A percentile compares a stretch with the other conserved stretches of the same genome.
Conservation (phyloP, 2,329 filamentous ascomycete genomes). For the Tolypocladium ovalisporum region DNA sequence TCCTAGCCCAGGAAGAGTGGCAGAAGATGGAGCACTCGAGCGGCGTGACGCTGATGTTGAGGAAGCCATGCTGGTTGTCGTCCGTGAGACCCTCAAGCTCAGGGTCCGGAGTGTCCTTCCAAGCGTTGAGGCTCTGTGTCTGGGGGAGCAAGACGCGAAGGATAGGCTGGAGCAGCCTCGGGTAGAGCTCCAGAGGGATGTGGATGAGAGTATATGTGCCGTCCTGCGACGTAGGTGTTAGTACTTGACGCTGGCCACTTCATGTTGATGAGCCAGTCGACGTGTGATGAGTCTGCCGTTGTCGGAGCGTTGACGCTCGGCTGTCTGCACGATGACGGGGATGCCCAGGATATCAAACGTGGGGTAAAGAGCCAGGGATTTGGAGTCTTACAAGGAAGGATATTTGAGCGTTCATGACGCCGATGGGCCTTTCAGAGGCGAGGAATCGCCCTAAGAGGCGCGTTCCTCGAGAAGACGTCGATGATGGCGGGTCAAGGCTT, state of each 20-base stretch:
- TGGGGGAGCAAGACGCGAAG: conserved; percentile 72
- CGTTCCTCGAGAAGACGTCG: background rate
- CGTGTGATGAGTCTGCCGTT: background rate
- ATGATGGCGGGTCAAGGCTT: too few relatives aligned
- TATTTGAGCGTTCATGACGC: conserved; percentile 45
- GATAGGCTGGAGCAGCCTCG: conserved; percentile 74
- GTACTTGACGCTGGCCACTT: background rate
- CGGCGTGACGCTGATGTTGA: conserved; percentile 88
- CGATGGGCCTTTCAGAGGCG: background rate
- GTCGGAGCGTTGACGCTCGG: background rate
- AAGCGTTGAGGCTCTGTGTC: conserved; percentile 28
- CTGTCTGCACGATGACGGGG: background rate
- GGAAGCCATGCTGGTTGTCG: conserved; percentile 61
- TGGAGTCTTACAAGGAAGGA: conserved; percentile 37
- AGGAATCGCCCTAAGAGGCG: background rate
- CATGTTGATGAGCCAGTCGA: conserved; percentile 4
- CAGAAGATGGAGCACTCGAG: conserved; percentile 91
- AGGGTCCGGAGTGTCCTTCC: conserved; percentile 20
- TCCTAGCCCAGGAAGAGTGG: conserved; percentile 60
- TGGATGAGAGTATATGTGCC: conserved; percentile 82
- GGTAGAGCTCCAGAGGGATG: conserved; percentile 70
- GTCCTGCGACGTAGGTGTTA: conserved; percentile 43
- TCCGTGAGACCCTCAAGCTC: conserved; percentile 34
- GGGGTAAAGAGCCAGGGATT: background rate
- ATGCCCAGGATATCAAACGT: background rate